phyloP scores from a whole-genome alignment of 176 grass and related monocot genomes.

The Musa acuminata region DNA sequence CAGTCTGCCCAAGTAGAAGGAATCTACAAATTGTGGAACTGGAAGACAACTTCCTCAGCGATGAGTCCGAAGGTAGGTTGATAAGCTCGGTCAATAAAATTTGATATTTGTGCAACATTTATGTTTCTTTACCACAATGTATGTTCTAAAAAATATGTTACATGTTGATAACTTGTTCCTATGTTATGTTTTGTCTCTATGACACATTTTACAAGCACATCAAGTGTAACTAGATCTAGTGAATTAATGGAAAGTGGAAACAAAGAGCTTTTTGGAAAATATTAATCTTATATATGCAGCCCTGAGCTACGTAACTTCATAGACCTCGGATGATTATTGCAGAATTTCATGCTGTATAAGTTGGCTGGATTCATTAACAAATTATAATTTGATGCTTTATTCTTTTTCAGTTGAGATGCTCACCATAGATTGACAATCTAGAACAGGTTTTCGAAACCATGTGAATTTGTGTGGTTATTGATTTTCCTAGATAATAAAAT shows the following conservation, averaged over 20 bases:
- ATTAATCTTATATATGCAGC: no score
- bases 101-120: background rate
- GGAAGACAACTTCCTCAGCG: background rate
- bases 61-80: conserved; percentile 10
- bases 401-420: background rate
- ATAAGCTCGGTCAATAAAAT: background rate
- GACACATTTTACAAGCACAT: background rate
- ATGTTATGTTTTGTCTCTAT: background rate
- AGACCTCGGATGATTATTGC: no score
- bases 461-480: background rate
- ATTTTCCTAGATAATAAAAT: background rate
- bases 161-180: background rate
- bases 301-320: no score
- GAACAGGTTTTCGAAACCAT: background rate
- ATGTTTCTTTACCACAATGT: background rate
- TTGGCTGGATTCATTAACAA: no score
- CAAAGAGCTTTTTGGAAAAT: no score
- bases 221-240: background rate
- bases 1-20: conserved; percentile 1
- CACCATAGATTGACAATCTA: background rate
- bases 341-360: no score
- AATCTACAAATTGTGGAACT: background rate
- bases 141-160: background rate
- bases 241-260: background rate
- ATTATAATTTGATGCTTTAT: background rate